phyloP scores from a whole-genome alignment of 495 filamentous ascomycete species.

The Penicillium chermesinum region DNA sequence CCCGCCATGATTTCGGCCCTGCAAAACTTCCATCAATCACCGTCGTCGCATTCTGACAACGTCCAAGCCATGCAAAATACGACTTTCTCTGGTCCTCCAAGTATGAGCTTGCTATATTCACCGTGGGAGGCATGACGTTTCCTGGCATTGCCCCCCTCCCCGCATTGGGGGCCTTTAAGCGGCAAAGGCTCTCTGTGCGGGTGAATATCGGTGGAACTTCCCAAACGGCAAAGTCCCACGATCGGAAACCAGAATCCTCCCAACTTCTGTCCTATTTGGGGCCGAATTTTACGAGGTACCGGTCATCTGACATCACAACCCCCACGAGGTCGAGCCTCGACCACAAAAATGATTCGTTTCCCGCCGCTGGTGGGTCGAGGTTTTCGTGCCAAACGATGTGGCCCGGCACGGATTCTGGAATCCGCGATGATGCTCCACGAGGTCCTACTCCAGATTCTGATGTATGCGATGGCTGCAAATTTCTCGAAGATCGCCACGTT shows the following conservation, averaged over 20 bases:
- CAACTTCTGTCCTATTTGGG: background rate
- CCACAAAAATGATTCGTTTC: background rate
- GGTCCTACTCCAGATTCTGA: constrained; percentile 1
- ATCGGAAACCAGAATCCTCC: constrained; percentile 37
- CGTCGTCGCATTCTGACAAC: background rate
- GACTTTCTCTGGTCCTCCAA: too few relatives aligned
- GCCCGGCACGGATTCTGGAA: constrained; percentile 24
- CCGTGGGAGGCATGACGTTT: too few relatives aligned
- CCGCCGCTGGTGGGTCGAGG: background rate
- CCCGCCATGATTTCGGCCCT: constrained; percentile 5
- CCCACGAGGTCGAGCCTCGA: constrained; percentile 4
- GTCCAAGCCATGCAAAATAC: too few relatives aligned
- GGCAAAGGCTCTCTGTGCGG: background rate
- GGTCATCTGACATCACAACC: constrained; percentile 19
- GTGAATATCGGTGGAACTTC: background rate
- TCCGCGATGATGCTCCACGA: constrained; percentile 20
- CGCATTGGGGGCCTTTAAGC: too few relatives aligned
- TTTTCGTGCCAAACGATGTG: constrained; percentile 1
- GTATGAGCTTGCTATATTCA: too few relatives aligned
- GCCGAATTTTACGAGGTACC: background rate
- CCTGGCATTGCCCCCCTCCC: too few relatives aligned
- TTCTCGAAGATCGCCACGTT: constrained; percentile 8
- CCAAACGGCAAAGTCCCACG: background rate
- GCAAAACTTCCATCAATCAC: constrained; percentile 27
- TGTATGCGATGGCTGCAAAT: constrained; percentile 16